Percentiles rank a stretch among this genome's conserved stretches.
Conservation (phyloP, 2,329 filamentous ascomycete genomes). For the Aureobasidium sp. region DNA sequence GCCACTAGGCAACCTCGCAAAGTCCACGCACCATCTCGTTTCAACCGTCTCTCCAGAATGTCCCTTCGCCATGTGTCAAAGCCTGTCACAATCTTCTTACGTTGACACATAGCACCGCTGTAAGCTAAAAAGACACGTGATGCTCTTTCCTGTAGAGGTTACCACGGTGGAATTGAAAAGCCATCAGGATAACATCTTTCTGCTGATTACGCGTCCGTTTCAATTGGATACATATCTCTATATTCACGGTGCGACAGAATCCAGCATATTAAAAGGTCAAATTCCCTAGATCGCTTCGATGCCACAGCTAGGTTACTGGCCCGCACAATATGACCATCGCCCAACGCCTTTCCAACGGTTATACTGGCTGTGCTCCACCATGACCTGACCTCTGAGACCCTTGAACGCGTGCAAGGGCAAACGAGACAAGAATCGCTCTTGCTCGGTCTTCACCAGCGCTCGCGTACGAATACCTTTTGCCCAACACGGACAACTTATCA, state of each 20-base stretch:
- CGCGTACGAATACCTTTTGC: neutral
- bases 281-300: neutral
- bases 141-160: no score
- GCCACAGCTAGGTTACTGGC: neutral
- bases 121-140: neutral
- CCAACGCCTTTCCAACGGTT: conserved; percentile 4
- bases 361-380: conserved; percentile 5
- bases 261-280: neutral
- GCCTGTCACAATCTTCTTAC: neutral
- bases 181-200: neutral
- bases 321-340: neutral
- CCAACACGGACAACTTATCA: neutral
- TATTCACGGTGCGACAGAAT: neutral
- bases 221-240: neutral
- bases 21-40: neutral
- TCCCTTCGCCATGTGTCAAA: no score
- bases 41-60: no score
- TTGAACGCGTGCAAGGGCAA: neutral
- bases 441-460: neutral
- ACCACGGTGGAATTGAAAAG: no score
- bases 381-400: neutral
- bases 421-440: neutral
- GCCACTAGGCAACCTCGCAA: neutral
- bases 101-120: neutral
- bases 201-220: neutral